A percentile compares a stretch with the other conserved stretches of the same genome.
Evolutionary conservation across 2,329 filamentous ascomycete species (phyloP).

Genomic region (Penicillium sp.): DNA sequence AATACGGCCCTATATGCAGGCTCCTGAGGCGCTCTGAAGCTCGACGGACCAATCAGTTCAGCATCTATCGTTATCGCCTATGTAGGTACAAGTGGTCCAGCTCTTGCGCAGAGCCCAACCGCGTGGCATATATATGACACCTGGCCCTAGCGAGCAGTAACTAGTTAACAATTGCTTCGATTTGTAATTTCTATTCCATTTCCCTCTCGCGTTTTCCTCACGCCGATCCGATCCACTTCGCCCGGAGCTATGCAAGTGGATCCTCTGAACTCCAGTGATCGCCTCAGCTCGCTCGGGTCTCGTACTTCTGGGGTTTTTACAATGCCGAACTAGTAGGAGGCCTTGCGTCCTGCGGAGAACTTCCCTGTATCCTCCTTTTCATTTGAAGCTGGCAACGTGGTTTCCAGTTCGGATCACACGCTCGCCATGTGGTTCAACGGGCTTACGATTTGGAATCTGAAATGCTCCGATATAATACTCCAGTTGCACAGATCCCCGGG

Average conservation of each 20-base stretch:
- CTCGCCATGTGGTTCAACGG: constrained; percentile 12
- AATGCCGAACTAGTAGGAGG: neutral
- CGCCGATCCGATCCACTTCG: constrained; percentile 7
- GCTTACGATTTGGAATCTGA: neutral
- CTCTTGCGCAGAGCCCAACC: constrained; percentile 7
- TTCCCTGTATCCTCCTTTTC: neutral
- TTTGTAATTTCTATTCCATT: neutral
- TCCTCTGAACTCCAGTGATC: constrained; percentile 2
- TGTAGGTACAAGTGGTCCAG: constrained; percentile 3
- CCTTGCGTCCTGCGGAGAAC: constrained; percentile 3
- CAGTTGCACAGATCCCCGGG: neutral
- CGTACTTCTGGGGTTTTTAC: neutral
- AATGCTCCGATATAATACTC: neutral
- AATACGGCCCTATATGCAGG: neutral
- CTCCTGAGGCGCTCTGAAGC: constrained; percentile 5
- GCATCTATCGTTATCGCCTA: neutral
- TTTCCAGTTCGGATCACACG: constrained; percentile 3
- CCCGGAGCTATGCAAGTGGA: neutral
- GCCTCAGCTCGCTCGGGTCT: constrained; percentile 5
- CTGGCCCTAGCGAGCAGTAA: constrained; percentile 10
- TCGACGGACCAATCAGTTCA: constrained; percentile 7
- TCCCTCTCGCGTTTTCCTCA: neutral
- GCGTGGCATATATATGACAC: constrained; percentile 18
- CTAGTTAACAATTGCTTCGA: neutral
- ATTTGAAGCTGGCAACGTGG: constrained; percentile 13